These are phyloP conservation scores for Myriosclerotinia curreyana DNA, from an alignment of 2,329 filamentous ascomycete species.

Conservation along the genomic window DNA sequence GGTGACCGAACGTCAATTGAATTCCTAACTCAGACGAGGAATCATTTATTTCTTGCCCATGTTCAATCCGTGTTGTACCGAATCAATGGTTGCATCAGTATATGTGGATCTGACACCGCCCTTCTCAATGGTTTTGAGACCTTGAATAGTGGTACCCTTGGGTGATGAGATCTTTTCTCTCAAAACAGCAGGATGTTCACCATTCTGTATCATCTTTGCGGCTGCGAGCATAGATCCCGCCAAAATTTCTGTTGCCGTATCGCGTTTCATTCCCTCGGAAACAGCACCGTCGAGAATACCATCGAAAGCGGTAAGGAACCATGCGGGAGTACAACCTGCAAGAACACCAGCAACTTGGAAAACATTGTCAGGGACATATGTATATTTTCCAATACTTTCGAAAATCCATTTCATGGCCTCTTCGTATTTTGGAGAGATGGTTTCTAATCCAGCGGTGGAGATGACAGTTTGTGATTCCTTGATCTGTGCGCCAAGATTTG, in stretches of 20 bases:
- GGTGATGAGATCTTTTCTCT: conserved; percentile 21
- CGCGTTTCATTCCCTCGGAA: conserved; percentile 19
- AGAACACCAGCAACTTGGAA: conserved; percentile 20
- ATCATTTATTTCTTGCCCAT: conserved; percentile 8
- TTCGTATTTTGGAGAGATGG: conserved; percentile 10
- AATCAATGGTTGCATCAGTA: conserved; percentile 19
- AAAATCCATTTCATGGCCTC: conserved; percentile 19
- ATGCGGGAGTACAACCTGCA: conserved; percentile 19
- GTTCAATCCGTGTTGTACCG: conserved; percentile 17
- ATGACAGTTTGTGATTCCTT: conserved; percentile 19
- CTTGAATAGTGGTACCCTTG: conserved; percentile 20
- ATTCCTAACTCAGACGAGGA: not conserved
- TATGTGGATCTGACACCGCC: conserved; percentile 20
- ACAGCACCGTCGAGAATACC: conserved; percentile 20
- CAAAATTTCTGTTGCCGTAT: conserved; percentile 14
- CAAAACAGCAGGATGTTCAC: conserved; percentile 21
- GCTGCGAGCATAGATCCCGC: conserved; percentile 21
- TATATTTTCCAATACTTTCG: conserved; percentile 11
- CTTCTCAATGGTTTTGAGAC: conserved; percentile 20
- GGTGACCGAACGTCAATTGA: not conserved
- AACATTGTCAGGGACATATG: conserved; percentile 16
- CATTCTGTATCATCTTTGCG: conserved; percentile 20
- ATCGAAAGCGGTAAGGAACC: conserved; percentile 21
- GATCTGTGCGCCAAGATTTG: conserved; percentile 20
- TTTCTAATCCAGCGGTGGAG: conserved; percentile 12